A percentile compares a stretch with the other conserved stretches of the same genome.
Evolutionary conservation across 495 filamentous ascomycete genomes (phyloP).

Genomic region (Penicillium daleae): DNA sequence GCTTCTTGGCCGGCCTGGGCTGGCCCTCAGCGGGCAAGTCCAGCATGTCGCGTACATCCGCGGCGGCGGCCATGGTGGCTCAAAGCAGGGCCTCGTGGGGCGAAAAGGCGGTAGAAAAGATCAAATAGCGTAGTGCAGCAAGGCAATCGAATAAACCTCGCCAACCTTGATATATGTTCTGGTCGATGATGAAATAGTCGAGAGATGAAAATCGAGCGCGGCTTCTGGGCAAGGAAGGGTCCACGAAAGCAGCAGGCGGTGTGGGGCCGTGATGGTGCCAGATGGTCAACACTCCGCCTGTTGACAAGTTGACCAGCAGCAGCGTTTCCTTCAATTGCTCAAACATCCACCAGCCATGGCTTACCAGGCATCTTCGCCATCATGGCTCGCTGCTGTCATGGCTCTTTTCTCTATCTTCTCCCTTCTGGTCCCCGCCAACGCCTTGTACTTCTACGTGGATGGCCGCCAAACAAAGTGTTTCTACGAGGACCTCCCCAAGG

Average conservation of each 20-base stretch:
- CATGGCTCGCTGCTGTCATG: constrained; percentile 46
- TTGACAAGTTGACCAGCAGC: constrained; percentile 28
- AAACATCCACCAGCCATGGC: constrained; percentile 32
- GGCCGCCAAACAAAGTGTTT: constrained; percentile 75
- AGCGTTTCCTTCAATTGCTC: constrained; percentile 20
- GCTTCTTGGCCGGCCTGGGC: constrained; percentile 72
- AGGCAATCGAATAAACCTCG: background rate
- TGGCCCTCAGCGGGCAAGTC: constrained; percentile 71
- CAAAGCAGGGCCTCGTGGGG: constrained; percentile 9
- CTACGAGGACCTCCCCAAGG: constrained; percentile 97
- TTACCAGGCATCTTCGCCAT: constrained; percentile 38
- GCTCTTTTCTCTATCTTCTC: constrained; percentile 45
- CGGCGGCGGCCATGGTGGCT: constrained; percentile 67
- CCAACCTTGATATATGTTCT: background rate
- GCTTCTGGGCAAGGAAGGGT: constrained; percentile 21
- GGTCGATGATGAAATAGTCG: constrained; percentile 10
- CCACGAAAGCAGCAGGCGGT: constrained; percentile 30
- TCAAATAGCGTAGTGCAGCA: background rate
- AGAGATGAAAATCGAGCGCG: constrained; percentile 28
- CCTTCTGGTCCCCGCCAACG: constrained; percentile 65
- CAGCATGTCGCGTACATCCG: constrained; percentile 91
- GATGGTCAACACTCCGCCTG: constrained; percentile 24
- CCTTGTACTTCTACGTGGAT: constrained; percentile 96
- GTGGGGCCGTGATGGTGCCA: constrained; percentile 20
- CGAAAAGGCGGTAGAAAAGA: background rate